Evolutionary conservation across 331 rosid genomes (phyloP).

Genomic region (Spiraea crenata): DNA sequence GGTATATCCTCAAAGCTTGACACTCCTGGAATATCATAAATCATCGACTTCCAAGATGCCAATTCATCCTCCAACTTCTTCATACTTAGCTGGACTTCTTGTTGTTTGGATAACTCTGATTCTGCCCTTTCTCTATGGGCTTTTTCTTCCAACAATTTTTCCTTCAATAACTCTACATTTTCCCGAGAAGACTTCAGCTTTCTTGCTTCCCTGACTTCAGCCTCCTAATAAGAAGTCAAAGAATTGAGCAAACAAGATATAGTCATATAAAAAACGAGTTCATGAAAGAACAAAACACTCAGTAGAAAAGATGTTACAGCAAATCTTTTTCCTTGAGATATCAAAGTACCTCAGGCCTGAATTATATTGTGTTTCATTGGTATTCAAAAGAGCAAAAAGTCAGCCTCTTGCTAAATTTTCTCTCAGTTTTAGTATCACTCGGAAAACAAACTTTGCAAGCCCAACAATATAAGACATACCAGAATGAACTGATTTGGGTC

Average conservation of each 20-base stretch:
- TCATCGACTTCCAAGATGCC: conserved; percentile 61
- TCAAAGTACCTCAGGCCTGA: too few relatives aligned
- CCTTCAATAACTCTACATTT: conserved; percentile 68
- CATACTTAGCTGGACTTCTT: conserved; percentile 60
- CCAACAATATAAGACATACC: too few relatives aligned
- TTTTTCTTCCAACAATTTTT: conserved; percentile 79
- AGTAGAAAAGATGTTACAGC: not conserved
- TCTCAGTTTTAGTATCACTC: too few relatives aligned
- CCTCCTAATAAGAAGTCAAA: conserved; percentile 54
- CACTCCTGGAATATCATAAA: conserved; percentile 71
- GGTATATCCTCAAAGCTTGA: conserved; percentile 76
- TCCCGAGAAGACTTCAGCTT: conserved; percentile 77
- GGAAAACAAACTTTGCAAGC: too few relatives aligned
- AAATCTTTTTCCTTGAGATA: not conserved
- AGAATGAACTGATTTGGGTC: too few relatives aligned
- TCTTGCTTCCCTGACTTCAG: conserved; percentile 92
- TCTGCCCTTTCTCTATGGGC: conserved; percentile 68
- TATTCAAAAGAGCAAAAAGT: too few relatives aligned
- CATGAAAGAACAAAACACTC: not conserved
- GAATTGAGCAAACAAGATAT: conserved; percentile 20
- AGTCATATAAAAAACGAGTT: conserved; percentile 16
- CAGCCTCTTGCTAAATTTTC: too few relatives aligned
- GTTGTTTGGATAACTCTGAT: conserved; percentile 67
- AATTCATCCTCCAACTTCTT: conserved; percentile 75
- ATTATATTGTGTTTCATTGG: too few relatives aligned